phyloP scores from a whole-genome alignment of 192 early-diverging fungal genomes.

The Piromyces finnis region DNA sequence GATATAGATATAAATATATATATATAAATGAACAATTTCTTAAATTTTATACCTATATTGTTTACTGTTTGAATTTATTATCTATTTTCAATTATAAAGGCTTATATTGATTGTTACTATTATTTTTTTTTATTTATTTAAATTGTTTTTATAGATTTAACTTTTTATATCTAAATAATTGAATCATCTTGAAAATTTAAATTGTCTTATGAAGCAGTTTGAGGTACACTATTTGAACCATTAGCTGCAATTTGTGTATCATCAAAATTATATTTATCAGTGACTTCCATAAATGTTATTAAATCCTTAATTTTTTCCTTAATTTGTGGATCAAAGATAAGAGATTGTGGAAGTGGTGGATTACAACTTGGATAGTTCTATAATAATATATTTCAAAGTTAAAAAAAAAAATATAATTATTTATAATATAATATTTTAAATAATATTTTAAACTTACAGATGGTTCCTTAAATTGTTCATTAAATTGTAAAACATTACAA shows the following conservation, averaged over 20 bases:
- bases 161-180: too few relatives aligned
- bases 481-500: conserved; percentile 44
- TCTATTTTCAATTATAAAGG: too few relatives aligned
- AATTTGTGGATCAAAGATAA: not conserved
- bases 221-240: not conserved
- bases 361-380: not conserved
- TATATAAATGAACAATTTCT: too few relatives aligned
- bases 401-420: not conserved
- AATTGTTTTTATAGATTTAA: too few relatives aligned
- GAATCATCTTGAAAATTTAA: too few relatives aligned
- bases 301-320: not conserved
- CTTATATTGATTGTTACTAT: too few relatives aligned
- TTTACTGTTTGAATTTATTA: too few relatives aligned
- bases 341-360: not conserved
- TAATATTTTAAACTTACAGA: conserved; percentile 13
- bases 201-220: not conserved
- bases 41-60: too few relatives aligned
- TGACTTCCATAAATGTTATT: not conserved
- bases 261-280: not conserved
- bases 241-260: not conserved
- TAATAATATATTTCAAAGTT: not conserved
- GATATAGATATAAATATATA: too few relatives aligned
- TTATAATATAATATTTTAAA: not conserved
- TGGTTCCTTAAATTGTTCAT: conserved; percentile 38
- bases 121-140: too few relatives aligned